These are phyloP conservation scores for Debaryomyces maramus DNA, from an alignment of 805 yeast genomes.

Conservation along the genomic window DNA sequence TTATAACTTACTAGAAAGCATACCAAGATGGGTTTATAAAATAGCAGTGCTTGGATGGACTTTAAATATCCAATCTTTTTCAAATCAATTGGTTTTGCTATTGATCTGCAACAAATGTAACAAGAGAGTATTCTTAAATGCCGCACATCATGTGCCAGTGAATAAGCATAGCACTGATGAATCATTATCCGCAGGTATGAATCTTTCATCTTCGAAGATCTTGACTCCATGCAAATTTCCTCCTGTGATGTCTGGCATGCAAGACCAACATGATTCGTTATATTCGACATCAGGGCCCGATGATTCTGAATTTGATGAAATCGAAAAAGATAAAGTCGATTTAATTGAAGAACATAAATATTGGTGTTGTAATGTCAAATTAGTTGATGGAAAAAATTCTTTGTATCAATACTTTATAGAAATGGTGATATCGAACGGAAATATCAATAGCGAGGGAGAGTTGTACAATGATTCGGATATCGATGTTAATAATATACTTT, in stretches of 20 bases:
- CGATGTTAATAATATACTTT: conserved; percentile 12
- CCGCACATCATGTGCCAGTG: conserved; percentile 7
- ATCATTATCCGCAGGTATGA: conserved; percentile 10
- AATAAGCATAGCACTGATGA: conserved; percentile 2
- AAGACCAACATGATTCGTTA: conserved; percentile 2
- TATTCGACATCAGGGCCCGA: not conserved
- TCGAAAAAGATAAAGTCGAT: conserved; percentile 19
- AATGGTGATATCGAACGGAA: conserved; percentile 19
- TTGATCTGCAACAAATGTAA: conserved; percentile 40
- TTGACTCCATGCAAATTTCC: conserved; percentile 35
- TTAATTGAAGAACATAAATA: conserved; percentile 30
- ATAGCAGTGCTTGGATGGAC: conserved; percentile 42
- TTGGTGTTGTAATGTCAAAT: conserved; percentile 33
- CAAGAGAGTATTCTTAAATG: conserved; percentile 30
- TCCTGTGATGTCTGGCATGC: conserved; percentile 3
- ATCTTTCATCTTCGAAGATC: conserved; percentile 23
- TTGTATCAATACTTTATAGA: conserved; percentile 24
- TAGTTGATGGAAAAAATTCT: conserved; percentile 11
- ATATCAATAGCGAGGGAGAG: conserved; percentile 28
- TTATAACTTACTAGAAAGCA: conserved; percentile 18
- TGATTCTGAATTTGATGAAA: conserved; percentile 11
- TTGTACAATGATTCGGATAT: conserved; percentile 14
- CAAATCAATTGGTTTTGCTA: conserved; percentile 25
- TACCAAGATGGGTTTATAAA: conserved; percentile 34
- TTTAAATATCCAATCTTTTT: conserved; percentile 30